A percentile compares a stretch with the other conserved stretches of the same genome.
phyloP scores from a whole-genome alignment of 2,329 filamentous ascomycete species.

The Aspergillus tubingensis region DNA sequence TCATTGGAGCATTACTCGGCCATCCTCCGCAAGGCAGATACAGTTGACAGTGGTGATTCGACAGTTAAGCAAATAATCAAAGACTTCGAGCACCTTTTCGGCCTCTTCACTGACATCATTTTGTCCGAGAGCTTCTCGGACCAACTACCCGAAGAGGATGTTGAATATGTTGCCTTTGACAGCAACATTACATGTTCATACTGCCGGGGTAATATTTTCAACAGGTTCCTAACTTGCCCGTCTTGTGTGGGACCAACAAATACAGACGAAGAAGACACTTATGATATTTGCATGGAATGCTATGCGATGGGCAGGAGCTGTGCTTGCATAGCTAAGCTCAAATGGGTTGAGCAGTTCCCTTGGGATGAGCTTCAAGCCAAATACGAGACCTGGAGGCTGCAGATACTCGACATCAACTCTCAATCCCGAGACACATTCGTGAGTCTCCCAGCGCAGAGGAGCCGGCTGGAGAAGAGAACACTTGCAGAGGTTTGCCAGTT shows the following conservation, averaged over 20 bases:
- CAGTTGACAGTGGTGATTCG: constrained; percentile 46
- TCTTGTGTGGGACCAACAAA: constrained; percentile 70
- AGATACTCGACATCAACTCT: constrained; percentile 73
- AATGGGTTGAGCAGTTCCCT: constrained; percentile 90
- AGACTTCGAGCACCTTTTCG: constrained; percentile 81
- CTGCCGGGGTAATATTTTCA: constrained; percentile 95
- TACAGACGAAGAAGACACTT: constrained; percentile 76
- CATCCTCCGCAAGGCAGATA: constrained; percentile 60
- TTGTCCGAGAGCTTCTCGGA: constrained; percentile 82
- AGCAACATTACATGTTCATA: constrained; percentile 94
- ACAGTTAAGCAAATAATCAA: constrained; percentile 71
- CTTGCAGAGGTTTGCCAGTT: constrained; percentile 93
- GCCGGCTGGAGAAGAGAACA: constrained; percentile 70
- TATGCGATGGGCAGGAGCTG: constrained; percentile 97
- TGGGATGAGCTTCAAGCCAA: constrained; percentile 77
- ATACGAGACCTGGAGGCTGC: constrained; percentile 79
- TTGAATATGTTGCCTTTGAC: constrained; percentile 80
- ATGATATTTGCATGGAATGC: constrained; percentile 97
- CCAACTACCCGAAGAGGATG: constrained; percentile 59
- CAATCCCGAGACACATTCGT: constrained; percentile 64
- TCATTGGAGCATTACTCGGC: constrained; percentile 76
- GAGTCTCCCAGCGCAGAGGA: constrained; percentile 66
- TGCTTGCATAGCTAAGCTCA: constrained; percentile 77
- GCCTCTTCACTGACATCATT: constrained; percentile 74
- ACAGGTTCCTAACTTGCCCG: constrained; percentile 90